These are phyloP conservation scores for Gaillardinia entomophila DNA, from an alignment of 805 yeast genomes.

Conservation along the genomic window DNA sequence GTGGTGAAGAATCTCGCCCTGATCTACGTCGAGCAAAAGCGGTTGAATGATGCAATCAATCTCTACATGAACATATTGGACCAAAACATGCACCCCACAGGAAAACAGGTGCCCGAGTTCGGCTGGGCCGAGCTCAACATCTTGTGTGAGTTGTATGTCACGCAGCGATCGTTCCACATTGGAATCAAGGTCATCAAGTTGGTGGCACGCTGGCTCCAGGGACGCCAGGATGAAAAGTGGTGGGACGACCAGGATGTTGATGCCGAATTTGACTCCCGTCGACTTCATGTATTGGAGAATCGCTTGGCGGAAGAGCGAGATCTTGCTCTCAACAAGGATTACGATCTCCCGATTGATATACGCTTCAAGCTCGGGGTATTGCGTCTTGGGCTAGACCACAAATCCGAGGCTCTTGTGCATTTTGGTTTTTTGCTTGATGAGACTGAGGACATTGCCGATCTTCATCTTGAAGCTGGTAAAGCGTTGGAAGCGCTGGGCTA, in stretches of 20 bases:
- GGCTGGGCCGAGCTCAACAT: constrained; percentile 89
- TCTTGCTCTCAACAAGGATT: constrained; percentile 16
- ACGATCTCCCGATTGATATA: constrained; percentile 76
- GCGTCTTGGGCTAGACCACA: constrained; percentile 58
- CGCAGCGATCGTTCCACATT: constrained; percentile 54
- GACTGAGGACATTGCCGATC: constrained; percentile 61
- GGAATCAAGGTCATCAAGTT: constrained; percentile 63
- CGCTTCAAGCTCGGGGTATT: constrained; percentile 74
- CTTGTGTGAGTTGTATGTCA: constrained; percentile 71
- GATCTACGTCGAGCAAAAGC: constrained; percentile 48
- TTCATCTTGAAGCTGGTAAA: constrained; percentile 71
- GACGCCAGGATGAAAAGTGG: constrained; percentile 55
- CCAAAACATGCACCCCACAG: constrained; percentile 42
- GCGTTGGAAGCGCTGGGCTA: constrained; percentile 64
- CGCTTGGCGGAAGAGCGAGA: constrained; percentile 4
- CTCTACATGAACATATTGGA: constrained; percentile 62
- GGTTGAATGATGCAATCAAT: constrained; percentile 69
- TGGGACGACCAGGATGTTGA: constrained; percentile 69
- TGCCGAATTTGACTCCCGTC: constrained; percentile 75
- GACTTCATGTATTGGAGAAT: constrained; percentile 19
- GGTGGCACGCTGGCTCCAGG: constrained; percentile 79
- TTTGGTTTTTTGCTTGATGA: constrained; percentile 54
- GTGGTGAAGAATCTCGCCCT: constrained; percentile 54
- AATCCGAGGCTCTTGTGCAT: constrained; percentile 69
- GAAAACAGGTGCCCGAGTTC: constrained; percentile 45